A percentile compares a stretch with the other conserved stretches of the same genome.
Conservation (phyloP, 768 basidiomycete species). For the Tylopilus vinaceipallidus region DNA sequence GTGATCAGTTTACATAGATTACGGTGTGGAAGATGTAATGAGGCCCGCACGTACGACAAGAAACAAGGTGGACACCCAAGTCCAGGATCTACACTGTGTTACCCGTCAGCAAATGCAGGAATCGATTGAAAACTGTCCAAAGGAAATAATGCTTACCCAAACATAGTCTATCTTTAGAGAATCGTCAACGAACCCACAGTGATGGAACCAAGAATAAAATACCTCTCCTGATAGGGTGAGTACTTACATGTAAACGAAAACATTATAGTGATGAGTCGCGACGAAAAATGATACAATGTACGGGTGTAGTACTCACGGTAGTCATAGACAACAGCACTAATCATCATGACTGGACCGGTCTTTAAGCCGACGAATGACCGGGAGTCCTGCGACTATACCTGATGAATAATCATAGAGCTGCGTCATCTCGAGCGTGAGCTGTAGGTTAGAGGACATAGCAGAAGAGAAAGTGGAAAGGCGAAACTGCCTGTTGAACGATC, state of each 20-base stretch:
- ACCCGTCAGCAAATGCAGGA: not conserved
- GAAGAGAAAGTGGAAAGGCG: too few species aligned
- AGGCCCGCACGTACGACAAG: slow-evolving; percentile 7
- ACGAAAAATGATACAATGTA: not conserved
- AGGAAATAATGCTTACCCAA: slow-evolving; percentile 8
- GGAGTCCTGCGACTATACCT: not conserved
- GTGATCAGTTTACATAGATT: not conserved
- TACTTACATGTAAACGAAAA: not conserved
- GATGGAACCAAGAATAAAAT: not conserved
- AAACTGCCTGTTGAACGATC: too few species aligned
- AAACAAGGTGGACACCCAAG: slow-evolving; percentile 15
- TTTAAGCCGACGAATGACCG: not conserved
- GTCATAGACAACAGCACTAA: slow-evolving; percentile 7
- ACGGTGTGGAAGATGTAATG: too few species aligned
- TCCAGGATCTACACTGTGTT: slow-evolving; percentile 9
- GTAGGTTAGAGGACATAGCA: slow-evolving; percentile 5
- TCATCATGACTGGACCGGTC: not conserved
- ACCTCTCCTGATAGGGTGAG: slow-evolving; percentile 17
- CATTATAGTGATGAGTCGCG: not conserved
- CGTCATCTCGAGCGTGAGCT: not conserved
- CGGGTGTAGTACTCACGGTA: not conserved
- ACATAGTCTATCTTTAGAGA: slow-evolving; percentile 11
- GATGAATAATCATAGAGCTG: not conserved
- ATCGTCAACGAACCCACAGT: not conserved
- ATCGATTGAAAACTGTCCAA: too few species aligned